Base-by-base conservation (phyloP, 225 moss, liverwort and hornwort genomes). In the Straminergon stramineum region DNA sequence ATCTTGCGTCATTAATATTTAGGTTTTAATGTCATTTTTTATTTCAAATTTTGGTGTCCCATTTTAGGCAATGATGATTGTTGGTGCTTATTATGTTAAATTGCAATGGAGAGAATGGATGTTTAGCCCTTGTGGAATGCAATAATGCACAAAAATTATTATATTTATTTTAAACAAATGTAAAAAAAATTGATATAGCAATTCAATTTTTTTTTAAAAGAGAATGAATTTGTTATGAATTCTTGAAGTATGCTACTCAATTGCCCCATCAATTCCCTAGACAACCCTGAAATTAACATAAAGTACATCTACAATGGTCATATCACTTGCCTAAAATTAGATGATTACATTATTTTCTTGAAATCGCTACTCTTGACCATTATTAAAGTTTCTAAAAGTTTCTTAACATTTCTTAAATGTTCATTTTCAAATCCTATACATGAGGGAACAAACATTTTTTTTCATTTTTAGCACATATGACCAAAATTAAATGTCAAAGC, bases 21-120 rank as follows among this genome's bases (percentile, higher is more conserved):
- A 35, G 14, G 1, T 9, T 77, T 37, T 10, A 57, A 27, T 58
- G 27, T 27, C 11, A 57, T 0, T 26, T 16, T 17, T 57, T 2
- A 17, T 4, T 17, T 39, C n/a, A 57, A 58, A 79, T 58, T 56
- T 3, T 17, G 4, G 0, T 17, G 7, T 27, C 5, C 17, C 58
- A 58, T 27, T 17, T 10, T 27, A 57, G 6, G 0, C 1, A 35
- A 0, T 79, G 57, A n/a, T 27, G 7, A 58, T 27, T 79, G 10
- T 5, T 35, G 2, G 15, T 15, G 9, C 3, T 15, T 35, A 55
- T n/a, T n/a, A 37, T 2, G 0, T 16, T 27, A 27, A 0, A n/a
- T 80, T 58, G 11, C 1, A 80, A 1, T 39, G 0, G 10, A 18
- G 2, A 58, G 0, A 39, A 58, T 39, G 18, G 11, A 39, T 27